Evolutionary conservation across 352 stramenopile species (phyloP).

Genomic region (Globisporangium perplexum): DNA sequence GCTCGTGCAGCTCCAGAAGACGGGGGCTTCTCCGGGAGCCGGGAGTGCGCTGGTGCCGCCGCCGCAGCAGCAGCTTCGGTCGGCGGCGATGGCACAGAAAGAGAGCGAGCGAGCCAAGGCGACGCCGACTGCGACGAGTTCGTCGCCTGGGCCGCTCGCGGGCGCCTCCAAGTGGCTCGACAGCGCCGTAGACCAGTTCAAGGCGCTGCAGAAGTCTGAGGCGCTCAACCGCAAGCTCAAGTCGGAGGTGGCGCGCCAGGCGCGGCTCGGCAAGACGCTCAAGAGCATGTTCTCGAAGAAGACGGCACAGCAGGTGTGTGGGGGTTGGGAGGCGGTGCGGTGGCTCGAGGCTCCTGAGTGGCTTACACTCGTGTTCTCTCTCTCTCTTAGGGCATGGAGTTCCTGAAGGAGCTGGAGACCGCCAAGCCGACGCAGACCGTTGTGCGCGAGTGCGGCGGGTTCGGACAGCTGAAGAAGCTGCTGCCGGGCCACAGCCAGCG

Average conservation of each 20-base stretch:
- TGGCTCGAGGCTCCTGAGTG: too few species aligned
- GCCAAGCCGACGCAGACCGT: neutral
- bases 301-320: slow-evolving; percentile 8
- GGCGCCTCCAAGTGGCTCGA: slow-evolving; percentile 10
- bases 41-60: too few species aligned
- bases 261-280: slow-evolving; percentile 5
- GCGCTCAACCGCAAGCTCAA: slow-evolving; percentile 8
- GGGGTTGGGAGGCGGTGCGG: too few species aligned
- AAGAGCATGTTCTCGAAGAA: slow-evolving; percentile 10
- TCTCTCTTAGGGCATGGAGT: slow-evolving; percentile 2
- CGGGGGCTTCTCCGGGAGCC: neutral
- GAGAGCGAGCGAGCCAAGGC: neutral
- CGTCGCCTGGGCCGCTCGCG: too few species aligned
- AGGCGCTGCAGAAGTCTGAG: slow-evolving; percentile 9
- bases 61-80: neutral
- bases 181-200: slow-evolving; percentile 8
- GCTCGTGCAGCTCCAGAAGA: slow-evolving; percentile 10
- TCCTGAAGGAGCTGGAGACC: slow-evolving; percentile 2
- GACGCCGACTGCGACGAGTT: neutral
- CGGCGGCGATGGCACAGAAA: neutral
- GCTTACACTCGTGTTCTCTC: neutral
- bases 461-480: neutral
- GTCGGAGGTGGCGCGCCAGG: slow-evolving; percentile 6
- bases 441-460: neutral
- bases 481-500: neutral